Conservation (phyloP, 257 asterid genomes). For the Petunia secreta region DNA sequence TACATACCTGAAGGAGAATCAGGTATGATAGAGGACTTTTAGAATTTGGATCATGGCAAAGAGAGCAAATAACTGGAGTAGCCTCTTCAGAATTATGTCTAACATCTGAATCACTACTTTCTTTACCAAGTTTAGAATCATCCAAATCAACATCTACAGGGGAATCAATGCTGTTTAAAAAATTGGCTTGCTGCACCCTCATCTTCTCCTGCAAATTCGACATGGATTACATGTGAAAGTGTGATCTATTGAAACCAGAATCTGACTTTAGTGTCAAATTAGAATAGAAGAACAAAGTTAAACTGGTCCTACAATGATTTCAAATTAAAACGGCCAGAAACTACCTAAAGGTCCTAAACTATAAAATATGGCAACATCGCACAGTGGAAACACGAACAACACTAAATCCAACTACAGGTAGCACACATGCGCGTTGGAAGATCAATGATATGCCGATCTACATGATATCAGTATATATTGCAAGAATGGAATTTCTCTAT, state of each 20-base stretch:
- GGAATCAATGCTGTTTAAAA: slow-evolving; percentile 71
- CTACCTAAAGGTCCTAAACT: not conserved
- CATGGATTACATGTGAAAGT: slow-evolving; percentile 26
- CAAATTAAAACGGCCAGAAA: not conserved
- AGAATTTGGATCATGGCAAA: slow-evolving; percentile 82
- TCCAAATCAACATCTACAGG: slow-evolving; percentile 59
- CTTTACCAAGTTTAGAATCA: slow-evolving; percentile 55
- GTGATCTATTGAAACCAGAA: slow-evolving; percentile 26
- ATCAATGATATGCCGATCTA: not conserved
- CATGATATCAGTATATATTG: slow-evolving; percentile 4
- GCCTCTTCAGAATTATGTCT: slow-evolving; percentile 49
- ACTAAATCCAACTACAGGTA: slow-evolving; percentile 13
- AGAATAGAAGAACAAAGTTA: slow-evolving; percentile 2
- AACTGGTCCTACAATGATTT: slow-evolving; percentile 11
- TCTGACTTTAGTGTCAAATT: not conserved
- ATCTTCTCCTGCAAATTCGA: slow-evolving; percentile 71
- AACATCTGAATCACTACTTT: slow-evolving; percentile 49
- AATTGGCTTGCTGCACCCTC: slow-evolving; percentile 88
- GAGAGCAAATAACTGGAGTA: slow-evolving; percentile 76
- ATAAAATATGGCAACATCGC: slow-evolving; percentile 1
- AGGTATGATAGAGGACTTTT: slow-evolving; percentile 79
- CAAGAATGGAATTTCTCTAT: slow-evolving; percentile 21
- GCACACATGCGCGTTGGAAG: not conserved
- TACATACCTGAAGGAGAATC: slow-evolving; percentile 87
- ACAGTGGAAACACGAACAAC: slow-evolving; percentile 14